Evolutionary conservation across 306 rosid genomes (phyloP), one percentile per base, ranked within the genome.

Genomic region (Arachis hypogaea): DNA sequence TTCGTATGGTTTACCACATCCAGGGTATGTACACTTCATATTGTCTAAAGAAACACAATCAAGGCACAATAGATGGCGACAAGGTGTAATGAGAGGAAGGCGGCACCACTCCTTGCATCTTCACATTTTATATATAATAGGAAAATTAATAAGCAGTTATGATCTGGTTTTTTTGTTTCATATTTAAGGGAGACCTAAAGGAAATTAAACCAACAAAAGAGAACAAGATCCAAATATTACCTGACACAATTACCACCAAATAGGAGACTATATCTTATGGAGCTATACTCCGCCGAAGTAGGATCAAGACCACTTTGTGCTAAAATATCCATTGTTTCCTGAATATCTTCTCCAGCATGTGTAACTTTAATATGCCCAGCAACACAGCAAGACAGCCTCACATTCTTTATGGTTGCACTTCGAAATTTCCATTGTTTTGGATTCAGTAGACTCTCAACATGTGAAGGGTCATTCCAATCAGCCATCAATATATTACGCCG

Each of bases 61-160:
- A 55, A 88, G 97, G 85, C 98, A 94, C 81, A 94, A 70, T 55
- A 91, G 79, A 89, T 94, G 98, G 67, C 88, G 84, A 74, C 98
- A 94, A 41, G 98, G 97, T 7, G 98, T 90, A 78, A 94, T 80
- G 77, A 89, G 87, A 60, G 98, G 98, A 70, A 94, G 86, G 40
- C 97, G 97, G 84, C 98, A 94, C 98, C 97, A 89, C 64, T 89
- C 97, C 81, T 81, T 80, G 84, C 97, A 94, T 81, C 98, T 94
- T 71, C 61, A 66, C 68, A 45, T 43, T 64, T 70, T 47, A 67
- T 59, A 45, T 67, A 78, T 61, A 69, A 57, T 33, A 64, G 51
- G 33, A 1, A 40, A 49, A 33, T 33, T 58, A 30, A 73, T 75
- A 40, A 84, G 78, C 64, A 72, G 50, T 11, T 16, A 28, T 59